Evolutionary conservation across 495 filamentous ascomycete genomes (phyloP).

Genomic region (Talaromyces nanjingensis): DNA sequence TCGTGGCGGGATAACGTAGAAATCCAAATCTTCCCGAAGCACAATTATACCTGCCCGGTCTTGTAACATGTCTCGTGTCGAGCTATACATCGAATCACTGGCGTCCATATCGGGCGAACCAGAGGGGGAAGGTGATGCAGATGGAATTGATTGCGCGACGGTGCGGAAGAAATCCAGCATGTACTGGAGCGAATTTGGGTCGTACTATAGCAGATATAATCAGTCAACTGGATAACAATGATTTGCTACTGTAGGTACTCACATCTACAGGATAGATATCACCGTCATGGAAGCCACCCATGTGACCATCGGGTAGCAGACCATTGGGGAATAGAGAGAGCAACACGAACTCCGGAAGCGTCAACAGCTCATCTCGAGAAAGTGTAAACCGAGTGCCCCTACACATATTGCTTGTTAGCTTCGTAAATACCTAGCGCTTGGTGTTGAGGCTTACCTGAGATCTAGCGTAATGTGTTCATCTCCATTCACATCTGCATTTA

Average conservation of each 20-base stretch:
- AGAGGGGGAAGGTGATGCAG: constrained; percentile 53
- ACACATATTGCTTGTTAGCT: constrained; percentile 21
- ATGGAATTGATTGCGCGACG: constrained; percentile 89
- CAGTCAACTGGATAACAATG: constrained; percentile 18
- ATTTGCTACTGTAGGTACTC: constrained; percentile 30
- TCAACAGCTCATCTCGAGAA: constrained; percentile 90
- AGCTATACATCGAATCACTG: constrained; percentile 61
- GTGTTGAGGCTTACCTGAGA: constrained; percentile 59
- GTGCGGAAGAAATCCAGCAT: constrained; percentile 99
- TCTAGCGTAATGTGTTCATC: constrained; percentile 97
- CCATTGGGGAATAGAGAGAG: constrained; percentile 98
- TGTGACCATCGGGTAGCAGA: constrained; percentile 92
- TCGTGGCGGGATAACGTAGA: constrained; percentile 91
- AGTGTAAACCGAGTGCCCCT: constrained; percentile 91
- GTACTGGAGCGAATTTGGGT: constrained; percentile 91
- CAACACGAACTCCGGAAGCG: constrained; percentile 95
- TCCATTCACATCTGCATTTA: constrained; percentile 62
- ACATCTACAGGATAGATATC: constrained; percentile 97
- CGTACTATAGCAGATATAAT: constrained; percentile 60
- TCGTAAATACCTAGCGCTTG: neutral
- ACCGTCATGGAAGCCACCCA: constrained; percentile 86
- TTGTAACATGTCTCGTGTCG: constrained; percentile 67
- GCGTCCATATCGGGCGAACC: constrained; percentile 56
- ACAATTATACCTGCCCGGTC: constrained; percentile 97
- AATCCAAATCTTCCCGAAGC: constrained; percentile 91